Conservation (phyloP, 345 rosid genomes). For the Erysimum cheiranthoides region DNA sequence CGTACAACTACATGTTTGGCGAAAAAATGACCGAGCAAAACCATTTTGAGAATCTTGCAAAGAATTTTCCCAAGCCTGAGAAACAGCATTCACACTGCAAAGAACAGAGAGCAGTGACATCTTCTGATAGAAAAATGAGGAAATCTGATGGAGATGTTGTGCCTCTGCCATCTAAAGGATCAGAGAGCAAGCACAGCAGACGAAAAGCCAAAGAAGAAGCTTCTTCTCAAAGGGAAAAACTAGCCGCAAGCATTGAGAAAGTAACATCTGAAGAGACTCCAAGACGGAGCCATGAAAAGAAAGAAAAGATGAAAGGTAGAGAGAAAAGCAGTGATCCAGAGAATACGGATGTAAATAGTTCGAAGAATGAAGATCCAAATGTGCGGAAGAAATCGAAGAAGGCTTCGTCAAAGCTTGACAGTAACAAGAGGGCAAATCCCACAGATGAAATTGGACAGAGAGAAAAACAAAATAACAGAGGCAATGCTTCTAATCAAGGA, state of each 20-base stretch:
- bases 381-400: slow-evolving; percentile 47
- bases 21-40: slow-evolving; percentile 38
- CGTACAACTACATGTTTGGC: slow-evolving; percentile 59
- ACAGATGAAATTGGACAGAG: slow-evolving; percentile 43
- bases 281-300: slow-evolving; percentile 42
- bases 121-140: slow-evolving; percentile 36
- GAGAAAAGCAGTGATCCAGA: slow-evolving; percentile 33
- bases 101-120: slow-evolving; percentile 44
- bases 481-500: slow-evolving; percentile 47
- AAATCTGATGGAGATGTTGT: slow-evolving; percentile 38
- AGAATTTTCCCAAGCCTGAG: slow-evolving; percentile 37
- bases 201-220: slow-evolving; percentile 49
- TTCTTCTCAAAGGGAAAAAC: slow-evolving; percentile 41
- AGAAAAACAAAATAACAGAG: slow-evolving; percentile 40
- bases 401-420: slow-evolving; percentile 44
- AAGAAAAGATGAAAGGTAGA: slow-evolving; percentile 39
- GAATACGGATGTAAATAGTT: slow-evolving; percentile 32
- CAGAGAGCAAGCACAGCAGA: slow-evolving; percentile 42
- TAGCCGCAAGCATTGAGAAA: slow-evolving; percentile 44
- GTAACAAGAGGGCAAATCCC: slow-evolving; percentile 43
- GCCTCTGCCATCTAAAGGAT: slow-evolving; percentile 40
- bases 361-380: slow-evolving; percentile 45
- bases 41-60: slow-evolving; percentile 42
- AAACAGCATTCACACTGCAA: slow-evolving; percentile 37
- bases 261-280: slow-evolving; percentile 41